These are phyloP conservation scores for Dissophora ornata DNA, from an alignment of 192 early-diverging fungal genomes.

Conservation along the genomic window DNA sequence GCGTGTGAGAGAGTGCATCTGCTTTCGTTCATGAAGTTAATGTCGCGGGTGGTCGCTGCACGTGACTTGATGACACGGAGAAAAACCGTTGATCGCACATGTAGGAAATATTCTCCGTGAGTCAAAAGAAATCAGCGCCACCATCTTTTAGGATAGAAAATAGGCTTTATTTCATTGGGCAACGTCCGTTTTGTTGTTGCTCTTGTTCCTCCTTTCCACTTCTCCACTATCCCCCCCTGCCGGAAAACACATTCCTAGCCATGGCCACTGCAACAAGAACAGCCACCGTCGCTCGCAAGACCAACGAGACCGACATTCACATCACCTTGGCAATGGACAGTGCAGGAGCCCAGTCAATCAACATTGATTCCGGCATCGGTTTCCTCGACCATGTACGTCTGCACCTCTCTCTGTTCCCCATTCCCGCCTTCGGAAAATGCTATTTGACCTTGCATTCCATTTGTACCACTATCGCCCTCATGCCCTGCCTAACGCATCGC, in stretches of 20 bases:
- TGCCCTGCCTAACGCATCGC: too few relatives aligned
- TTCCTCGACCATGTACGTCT: conserved; percentile 91
- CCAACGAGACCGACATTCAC: conserved; percentile 93
- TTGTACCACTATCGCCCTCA: too few relatives aligned
- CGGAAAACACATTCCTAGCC: not conserved
- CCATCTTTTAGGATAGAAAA: too few relatives aligned
- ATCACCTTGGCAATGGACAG: conserved; percentile 74
- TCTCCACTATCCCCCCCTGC: not conserved
- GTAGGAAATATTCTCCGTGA: too few relatives aligned
- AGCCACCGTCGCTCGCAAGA: conserved; percentile 82
- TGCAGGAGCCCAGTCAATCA: conserved; percentile 74
- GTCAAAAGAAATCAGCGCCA: not conserved
- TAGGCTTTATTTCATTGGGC: too few relatives aligned
- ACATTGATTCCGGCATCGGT: conserved; percentile 92
- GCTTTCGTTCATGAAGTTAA: too few relatives aligned
- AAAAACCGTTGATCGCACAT: too few relatives aligned
- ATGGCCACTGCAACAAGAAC: conserved; percentile 53
- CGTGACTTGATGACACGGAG: not conserved
- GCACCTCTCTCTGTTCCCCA: not conserved
- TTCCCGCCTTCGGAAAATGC: too few relatives aligned
- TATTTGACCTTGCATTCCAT: too few relatives aligned
- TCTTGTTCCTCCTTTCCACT: not conserved
- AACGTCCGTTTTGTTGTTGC: not conserved
- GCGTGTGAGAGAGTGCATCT: not conserved
- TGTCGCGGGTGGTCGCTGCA: not conserved